phyloP scores from a whole-genome alignment of 2,329 filamentous ascomycete genomes.

The Nectriaceae sp. region DNA sequence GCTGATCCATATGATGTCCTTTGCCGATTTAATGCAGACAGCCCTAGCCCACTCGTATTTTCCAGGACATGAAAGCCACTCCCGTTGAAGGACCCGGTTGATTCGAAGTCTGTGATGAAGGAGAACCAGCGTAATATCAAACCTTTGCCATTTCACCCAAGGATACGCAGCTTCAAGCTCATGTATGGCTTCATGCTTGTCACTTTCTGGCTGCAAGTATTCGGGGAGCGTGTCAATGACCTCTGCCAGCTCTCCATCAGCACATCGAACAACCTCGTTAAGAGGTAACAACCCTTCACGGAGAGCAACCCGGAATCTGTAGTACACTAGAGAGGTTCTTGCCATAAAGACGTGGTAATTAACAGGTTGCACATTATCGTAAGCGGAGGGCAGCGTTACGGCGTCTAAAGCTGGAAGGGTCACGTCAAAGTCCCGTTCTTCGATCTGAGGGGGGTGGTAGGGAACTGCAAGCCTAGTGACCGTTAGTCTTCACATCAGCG shows the following conservation, averaged over 20 bases:
- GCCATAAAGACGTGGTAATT: constrained; percentile 13
- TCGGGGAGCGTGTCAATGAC: constrained; percentile 6
- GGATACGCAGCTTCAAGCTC: constrained; percentile 7
- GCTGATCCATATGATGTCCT: constrained; percentile 14
- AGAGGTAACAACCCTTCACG: neutral
- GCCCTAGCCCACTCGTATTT: constrained; percentile 9
- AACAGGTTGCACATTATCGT: constrained; percentile 5
- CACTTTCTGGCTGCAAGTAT: constrained; percentile 8
- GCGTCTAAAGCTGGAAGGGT: constrained; percentile 3
- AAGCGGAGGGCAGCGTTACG: neutral
- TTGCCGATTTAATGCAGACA: constrained; percentile 10
- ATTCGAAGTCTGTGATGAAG: constrained; percentile 12
- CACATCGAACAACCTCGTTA: constrained; percentile 1
- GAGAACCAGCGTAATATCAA: constrained; percentile 13
- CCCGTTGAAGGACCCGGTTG: constrained; percentile 8
- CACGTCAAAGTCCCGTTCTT: constrained; percentile 7
- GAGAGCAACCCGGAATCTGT: constrained; percentile 7
- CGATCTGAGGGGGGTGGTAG: constrained; percentile 6
- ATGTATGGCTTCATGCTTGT: constrained; percentile 3
- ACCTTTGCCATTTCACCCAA: constrained; percentile 17
- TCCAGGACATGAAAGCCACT: constrained; percentile 9
- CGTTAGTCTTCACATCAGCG: too few species aligned
- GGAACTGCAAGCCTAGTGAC: constrained; percentile 6
- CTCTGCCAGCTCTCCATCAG: constrained; percentile 9
- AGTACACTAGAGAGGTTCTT: constrained; percentile 3